These are phyloP conservation scores for Camellia oleifera DNA, from an alignment of 179 eudicot species.

Conservation along the genomic window DNA sequence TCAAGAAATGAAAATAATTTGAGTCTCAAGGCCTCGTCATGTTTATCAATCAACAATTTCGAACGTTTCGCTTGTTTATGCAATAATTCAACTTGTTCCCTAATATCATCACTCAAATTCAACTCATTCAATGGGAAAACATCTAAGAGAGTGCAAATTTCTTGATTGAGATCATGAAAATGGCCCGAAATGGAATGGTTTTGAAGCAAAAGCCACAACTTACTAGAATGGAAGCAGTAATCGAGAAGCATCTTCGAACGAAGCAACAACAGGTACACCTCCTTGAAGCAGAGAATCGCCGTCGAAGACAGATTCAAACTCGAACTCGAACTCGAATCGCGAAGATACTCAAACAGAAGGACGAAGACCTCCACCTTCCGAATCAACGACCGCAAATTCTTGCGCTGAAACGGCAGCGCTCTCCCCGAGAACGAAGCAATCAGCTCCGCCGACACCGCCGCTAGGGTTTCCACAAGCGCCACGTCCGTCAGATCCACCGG, in stretches of 20 bases:
- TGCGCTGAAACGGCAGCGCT: slow-evolving; percentile 42
- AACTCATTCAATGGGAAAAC: slow-evolving; percentile 60
- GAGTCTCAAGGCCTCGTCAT: slow-evolving; percentile 53
- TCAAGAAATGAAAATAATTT: slow-evolving; percentile 49
- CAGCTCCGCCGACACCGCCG: slow-evolving; percentile 41
- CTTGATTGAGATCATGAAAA: slow-evolving; percentile 78
- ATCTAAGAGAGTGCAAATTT: slow-evolving; percentile 73
- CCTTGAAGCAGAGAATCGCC: slow-evolving; percentile 62
- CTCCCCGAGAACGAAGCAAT: slow-evolving; percentile 37
- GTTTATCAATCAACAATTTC: slow-evolving; percentile 49
- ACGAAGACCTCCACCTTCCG: slow-evolving; percentile 56
- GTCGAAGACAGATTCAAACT: slow-evolving; percentile 33
- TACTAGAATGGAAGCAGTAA: slow-evolving; percentile 61
- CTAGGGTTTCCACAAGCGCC: slow-evolving; percentile 47
- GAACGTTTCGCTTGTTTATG: slow-evolving; percentile 51
- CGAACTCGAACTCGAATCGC: slow-evolving; percentile 22
- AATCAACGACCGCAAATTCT: slow-evolving; percentile 46
- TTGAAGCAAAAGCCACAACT: slow-evolving; percentile 74
- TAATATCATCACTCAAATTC: slow-evolving; percentile 51
- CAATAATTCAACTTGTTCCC: slow-evolving; percentile 68
- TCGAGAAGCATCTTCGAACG: slow-evolving; percentile 70
- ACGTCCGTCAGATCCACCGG: slow-evolving; percentile 66
- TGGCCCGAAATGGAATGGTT: slow-evolving; percentile 71
- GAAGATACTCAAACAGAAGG: slow-evolving; percentile 45
- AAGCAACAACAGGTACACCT: slow-evolving; percentile 67